phyloP scores from a whole-genome alignment of 2,329 filamentous ascomycete species.

The Xylariaceae sp. region DNA sequence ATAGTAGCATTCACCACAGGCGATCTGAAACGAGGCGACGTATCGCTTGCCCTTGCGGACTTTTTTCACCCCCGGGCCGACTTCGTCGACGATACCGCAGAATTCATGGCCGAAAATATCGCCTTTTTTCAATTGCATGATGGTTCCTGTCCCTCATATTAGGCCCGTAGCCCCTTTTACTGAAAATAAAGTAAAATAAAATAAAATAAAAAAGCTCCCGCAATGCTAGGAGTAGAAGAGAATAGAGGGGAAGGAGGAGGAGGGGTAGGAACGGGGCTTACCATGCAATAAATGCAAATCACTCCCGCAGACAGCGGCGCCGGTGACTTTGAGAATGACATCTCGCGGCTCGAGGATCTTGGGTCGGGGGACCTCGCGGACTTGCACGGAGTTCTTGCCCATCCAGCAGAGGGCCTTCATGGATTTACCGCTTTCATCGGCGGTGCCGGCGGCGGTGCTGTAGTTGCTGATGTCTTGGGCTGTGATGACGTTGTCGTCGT shows the following conservation, averaged over 20 bases:
- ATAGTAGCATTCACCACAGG: constrained; percentile 65
- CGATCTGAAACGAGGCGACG: constrained; percentile 83
- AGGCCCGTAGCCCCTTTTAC: neutral
- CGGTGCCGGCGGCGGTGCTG: neutral
- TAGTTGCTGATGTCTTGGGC: constrained; percentile 66
- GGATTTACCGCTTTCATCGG: constrained; percentile 46
- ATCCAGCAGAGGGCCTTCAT: constrained; percentile 83
- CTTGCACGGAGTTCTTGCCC: constrained; percentile 70
- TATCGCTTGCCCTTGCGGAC: constrained; percentile 61
- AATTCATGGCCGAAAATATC: constrained; percentile 64
- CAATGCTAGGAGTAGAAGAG: neutral
- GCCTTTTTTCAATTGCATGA: constrained; percentile 56
- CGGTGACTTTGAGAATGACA: constrained; percentile 73
- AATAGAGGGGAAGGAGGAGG: neutral
- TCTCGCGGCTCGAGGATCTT: constrained; percentile 67
- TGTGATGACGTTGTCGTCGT: constrained; percentile 58
- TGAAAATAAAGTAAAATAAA: neutral
- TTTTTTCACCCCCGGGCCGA: constrained; percentile 50
- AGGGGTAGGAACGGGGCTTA: constrained; percentile 9
- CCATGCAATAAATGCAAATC: constrained; percentile 55
- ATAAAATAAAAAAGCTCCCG: too few species aligned
- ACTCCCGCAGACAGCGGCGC: constrained; percentile 53
- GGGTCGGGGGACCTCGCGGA: constrained; percentile 64
- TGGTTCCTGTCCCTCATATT: constrained; percentile 28
- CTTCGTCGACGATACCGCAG: constrained; percentile 48